Evolutionary conservation across 2,329 filamentous ascomycete genomes (phyloP), one percentile per base, ranked within the genome.

Genomic region (Trichophyton rubrum): DNA sequence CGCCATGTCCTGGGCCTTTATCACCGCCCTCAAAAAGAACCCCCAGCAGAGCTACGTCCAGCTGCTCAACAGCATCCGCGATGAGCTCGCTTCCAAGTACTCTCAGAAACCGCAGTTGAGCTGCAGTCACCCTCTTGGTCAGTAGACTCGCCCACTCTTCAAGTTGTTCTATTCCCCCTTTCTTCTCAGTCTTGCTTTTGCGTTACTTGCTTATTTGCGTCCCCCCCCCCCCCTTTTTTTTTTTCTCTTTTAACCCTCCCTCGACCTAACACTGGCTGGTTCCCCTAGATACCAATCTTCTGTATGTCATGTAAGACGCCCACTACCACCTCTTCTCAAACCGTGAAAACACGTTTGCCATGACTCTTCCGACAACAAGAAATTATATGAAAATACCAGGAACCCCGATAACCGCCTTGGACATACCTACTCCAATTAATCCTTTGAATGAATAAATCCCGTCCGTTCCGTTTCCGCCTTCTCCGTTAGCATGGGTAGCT

Each of bases 1-100:
- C 60, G 93, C 93, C 73, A 97, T 99, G 93, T 96, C 90, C 2
- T 96, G 88, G 85, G 93, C 93, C 1, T 99, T 99, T 73, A 93
- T 99, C 73, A 85, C 82, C 1, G 87, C 91, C 20, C 81, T 97
- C 69, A 91, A 88, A 79, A 90, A 91, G 78, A 95, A 95, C 71
- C 90, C 90, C 0, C 87, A 95, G 72, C 93, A 97, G 78, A 96
- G 88, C 76, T 99, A 99, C 71, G 89, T 97, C 58, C 86, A 96
- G 78, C 79, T 99, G 61, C 82, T 99, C 66, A 97, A 96, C 80
- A 96, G 86, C 74, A 91, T 99, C 69, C 88, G 93, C 61, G 91
- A 96, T 61, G 86, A 96, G 70, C 79, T 99, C 62, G 79, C 88
- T 66, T 83, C 83, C 43, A 93, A 95, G 73, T 99, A 99, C 73